These are phyloP conservation scores for Spatholobus suberectus DNA, from an alignment of 306 rosid genomes.

Conservation along the genomic window DNA sequence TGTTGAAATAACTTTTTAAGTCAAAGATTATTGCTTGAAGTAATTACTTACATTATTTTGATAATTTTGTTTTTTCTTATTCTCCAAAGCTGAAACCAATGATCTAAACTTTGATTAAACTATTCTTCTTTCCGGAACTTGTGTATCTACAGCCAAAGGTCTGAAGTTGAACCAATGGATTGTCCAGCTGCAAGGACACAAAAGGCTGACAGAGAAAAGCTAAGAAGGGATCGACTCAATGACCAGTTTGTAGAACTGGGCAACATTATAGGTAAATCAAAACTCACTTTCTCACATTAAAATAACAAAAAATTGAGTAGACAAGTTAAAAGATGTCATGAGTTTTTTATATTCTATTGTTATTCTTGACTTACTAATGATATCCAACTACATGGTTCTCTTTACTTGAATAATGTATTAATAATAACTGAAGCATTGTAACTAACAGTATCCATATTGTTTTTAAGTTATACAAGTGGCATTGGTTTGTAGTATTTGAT, in stretches of 20 bases:
- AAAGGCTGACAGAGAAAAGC: slow-evolving; percentile 91
- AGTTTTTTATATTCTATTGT: neutral
- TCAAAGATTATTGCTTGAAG: slow-evolving; percentile 29
- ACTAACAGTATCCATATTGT: neutral
- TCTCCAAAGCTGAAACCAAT: slow-evolving; percentile 22
- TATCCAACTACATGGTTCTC: neutral
- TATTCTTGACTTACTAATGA: slow-evolving; percentile 10
- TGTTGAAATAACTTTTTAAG: neutral
- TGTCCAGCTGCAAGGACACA: slow-evolving; percentile 69
- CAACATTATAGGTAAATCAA: slow-evolving; percentile 61
- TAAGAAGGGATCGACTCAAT: slow-evolving; percentile 81
- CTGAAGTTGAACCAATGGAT: slow-evolving; percentile 67
- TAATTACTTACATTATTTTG: neutral
- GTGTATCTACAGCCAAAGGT: slow-evolving; percentile 52
- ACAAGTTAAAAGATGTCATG: neutral
- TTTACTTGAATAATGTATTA: neutral
- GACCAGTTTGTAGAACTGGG: slow-evolving; percentile 84
- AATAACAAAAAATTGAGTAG: neutral
- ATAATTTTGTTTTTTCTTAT: slow-evolving; percentile 6
- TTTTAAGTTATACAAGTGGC: neutral
- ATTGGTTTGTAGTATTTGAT: neutral
- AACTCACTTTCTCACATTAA: neutral
- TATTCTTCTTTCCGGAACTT: slow-evolving; percentile 21
- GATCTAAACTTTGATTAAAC: slow-evolving; percentile 13
- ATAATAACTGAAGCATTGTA: neutral